Evolutionary conservation across 371 early-diverging fungal genomes (phyloP), one percentile per base, ranked within the genome.

Genomic region (Mucor sp.): DNA sequence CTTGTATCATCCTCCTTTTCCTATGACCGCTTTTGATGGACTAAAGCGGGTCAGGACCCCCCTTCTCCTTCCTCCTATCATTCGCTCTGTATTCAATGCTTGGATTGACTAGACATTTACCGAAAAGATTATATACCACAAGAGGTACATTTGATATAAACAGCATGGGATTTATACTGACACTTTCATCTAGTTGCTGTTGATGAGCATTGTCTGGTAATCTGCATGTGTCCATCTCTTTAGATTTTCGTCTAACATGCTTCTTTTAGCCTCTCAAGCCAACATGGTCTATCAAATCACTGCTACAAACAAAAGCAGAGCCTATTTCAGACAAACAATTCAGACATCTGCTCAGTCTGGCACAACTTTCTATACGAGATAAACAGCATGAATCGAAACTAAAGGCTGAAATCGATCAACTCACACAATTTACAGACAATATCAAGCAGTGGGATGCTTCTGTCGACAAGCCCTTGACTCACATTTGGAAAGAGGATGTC

Each of bases 241-340:
- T 0, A 50, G 4, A 9, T 25, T 25, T 2, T 50, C 23, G 25
- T 44, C n/a, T 44, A 44, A 44, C 6, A 48, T 15, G 30, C 30
- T 17, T 47, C 21, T 11, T 27, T 9, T 58, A 72, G 75, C 80
- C 80, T 12, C 35, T 73, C 1, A 59, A 63, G 30, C 73, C 80
- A 4, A 76, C 75, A 53, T 79, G 80, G 80, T 71, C 77, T 1
- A 68, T 76, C 12, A 21, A 63, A 6, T 71, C 73, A 2, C 43
- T 79, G 8, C 53, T 79, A 7, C 66, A 70, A 41, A 47, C 71
- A 1, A 12, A 25, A 47, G 50, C 58, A 14, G 39, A 72, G 1
- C 60, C 71, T 0, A 80, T 77, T 15, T 67, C 74, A 9, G 78
- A 80, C 57, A 62, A 73, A 32, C 74, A 77, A 28, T 75, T 80